phyloP scores from a whole-genome alignment of 495 filamentous ascomycete genomes.

The Pseudomonodictys pantanalensis region DNA sequence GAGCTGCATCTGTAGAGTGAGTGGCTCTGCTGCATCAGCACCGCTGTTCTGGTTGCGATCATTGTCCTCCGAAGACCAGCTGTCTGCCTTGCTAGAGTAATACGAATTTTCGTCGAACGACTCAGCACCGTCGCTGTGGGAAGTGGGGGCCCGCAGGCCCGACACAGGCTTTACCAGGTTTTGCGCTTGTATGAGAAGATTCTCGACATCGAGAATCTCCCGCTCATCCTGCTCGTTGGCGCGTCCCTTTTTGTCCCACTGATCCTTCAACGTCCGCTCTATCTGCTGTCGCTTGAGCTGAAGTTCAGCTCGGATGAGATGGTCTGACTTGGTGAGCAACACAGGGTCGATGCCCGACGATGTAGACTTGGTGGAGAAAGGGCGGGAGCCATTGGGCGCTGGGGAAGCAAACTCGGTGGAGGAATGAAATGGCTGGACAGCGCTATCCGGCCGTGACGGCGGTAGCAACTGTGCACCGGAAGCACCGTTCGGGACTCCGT shows the following conservation, averaged over 20 bases:
- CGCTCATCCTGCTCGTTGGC: constrained; percentile 61
- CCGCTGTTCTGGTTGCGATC: constrained; percentile 15
- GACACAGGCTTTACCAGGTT: constrained; percentile 65
- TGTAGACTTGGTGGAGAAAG: constrained; percentile 20
- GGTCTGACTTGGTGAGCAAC: constrained; percentile 78
- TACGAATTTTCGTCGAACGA: constrained; percentile 92
- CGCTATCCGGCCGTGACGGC: constrained; percentile 21
- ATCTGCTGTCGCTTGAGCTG: constrained; percentile 75
- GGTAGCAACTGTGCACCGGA: constrained; percentile 13
- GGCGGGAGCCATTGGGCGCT: constrained; percentile 8
- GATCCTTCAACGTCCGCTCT: constrained; percentile 72
- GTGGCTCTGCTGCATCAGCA: constrained; percentile 19
- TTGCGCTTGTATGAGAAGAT: constrained; percentile 68
- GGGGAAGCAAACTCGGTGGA: constrained; percentile 36
- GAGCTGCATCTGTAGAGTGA: constrained; percentile 14
- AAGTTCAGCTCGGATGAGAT: constrained; percentile 76
- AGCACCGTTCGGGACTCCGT: constrained; percentile 31
- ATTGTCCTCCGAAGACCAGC: constrained; percentile 48
- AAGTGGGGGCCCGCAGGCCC: constrained; percentile 47
- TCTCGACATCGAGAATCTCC: constrained; percentile 67
- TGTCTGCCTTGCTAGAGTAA: constrained; percentile 72
- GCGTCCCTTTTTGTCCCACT: constrained; percentile 64
- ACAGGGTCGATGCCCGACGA: constrained; percentile 68
- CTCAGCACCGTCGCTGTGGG: constrained; percentile 62
- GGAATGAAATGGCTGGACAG: constrained; percentile 24